Evolutionary conservation across 495 filamentous ascomycete genomes (phyloP), one percentile per base, ranked within the genome.

Genomic region (Hypoxylon cercidicola): DNA sequence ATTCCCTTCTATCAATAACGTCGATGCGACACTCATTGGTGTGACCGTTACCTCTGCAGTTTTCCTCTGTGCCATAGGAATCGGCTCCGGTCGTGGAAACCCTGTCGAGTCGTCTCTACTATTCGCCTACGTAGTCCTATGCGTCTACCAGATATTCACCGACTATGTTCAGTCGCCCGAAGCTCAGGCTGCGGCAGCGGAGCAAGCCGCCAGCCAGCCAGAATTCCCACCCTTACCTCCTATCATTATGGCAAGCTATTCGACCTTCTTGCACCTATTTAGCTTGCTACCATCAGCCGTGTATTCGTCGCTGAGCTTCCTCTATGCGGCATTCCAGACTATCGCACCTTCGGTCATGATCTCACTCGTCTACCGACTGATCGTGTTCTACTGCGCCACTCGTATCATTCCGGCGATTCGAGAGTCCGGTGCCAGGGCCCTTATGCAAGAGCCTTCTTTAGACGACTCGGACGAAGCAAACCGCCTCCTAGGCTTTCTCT

Each of bases 101-200:
- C 91, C 93, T 3, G 92, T 99, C 35, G 95, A 99, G 77, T 96
- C 91, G 69, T 97, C 93, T 13, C 83, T 99, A 18, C 85, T 99
- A 32, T 97, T 99, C 73, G 94, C 95, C 71, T 99, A 99, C 75
- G 87, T 97, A 54, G 93, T 96, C 11, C 88, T 99, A 61, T 97
- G 93, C 81, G 90, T 97, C 72, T 99, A 99, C 75, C 95, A 99
- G 75, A 97, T 97, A 71, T 99, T 99, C 78, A 99, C 95, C 41
- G 95, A 99, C 73, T 99, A 97, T 77, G 85, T 92, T 66, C 93
- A 93, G 8, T 92, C 90, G 3, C 72, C 85, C 12, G 79, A 82
- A 41, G 83, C 84, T 1, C 75, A 84, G 28, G 84, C 85, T 16
- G 82, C 84, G 8, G 79, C 83, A 10, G 72, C 78, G 28, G 74